Evolutionary conservation across 768 basidiomycete genomes (phyloP).

Genomic region (Hypsizygus marmoreus): DNA sequence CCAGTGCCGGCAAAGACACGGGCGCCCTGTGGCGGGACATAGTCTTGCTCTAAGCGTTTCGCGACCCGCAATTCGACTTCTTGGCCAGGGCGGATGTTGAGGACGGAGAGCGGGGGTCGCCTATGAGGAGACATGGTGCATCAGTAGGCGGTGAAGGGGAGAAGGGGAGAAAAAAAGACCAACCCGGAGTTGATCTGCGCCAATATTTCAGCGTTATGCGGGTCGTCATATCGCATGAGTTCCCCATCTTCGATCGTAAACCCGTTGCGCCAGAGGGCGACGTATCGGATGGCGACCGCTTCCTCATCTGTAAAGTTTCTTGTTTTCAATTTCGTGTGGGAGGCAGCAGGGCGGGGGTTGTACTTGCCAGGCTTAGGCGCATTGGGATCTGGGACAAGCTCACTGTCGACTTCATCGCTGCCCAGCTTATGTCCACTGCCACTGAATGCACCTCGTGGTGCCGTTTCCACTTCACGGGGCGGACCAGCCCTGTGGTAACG

Average conservation of each 20-base stretch:
- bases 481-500: slow-evolving; percentile 36
- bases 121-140: slow-evolving; percentile 33
- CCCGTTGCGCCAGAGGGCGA: slow-evolving; percentile 94
- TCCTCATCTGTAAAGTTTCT: slow-evolving; percentile 29
- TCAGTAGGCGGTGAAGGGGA: slow-evolving; percentile 47
- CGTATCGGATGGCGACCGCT: slow-evolving; percentile 64
- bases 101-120: slow-evolving; percentile 74
- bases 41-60: slow-evolving; percentile 71
- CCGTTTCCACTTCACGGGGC: slow-evolving; percentile 18
- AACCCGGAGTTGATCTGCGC: slow-evolving; percentile 81
- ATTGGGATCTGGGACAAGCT: slow-evolving; percentile 74
- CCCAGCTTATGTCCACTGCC: slow-evolving; percentile 87
- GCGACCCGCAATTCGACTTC: slow-evolving; percentile 82
- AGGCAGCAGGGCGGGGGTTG: neutral
- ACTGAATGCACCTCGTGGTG: slow-evolving; percentile 44
- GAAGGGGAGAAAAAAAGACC: slow-evolving; percentile 44
- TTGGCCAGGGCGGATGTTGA: slow-evolving; percentile 76
- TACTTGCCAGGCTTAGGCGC: slow-evolving; percentile 32
- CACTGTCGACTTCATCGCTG: slow-evolving; percentile 83
- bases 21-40: slow-evolving; percentile 55
- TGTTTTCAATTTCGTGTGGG: neutral
- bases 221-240: slow-evolving; percentile 82
- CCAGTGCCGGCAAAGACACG: slow-evolving; percentile 72
- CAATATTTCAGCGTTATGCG: slow-evolving; percentile 66
- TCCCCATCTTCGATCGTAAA: slow-evolving; percentile 91